phyloP scores from a whole-genome alignment of 257 asterid genomes.

The Eustoma russellianum region DNA sequence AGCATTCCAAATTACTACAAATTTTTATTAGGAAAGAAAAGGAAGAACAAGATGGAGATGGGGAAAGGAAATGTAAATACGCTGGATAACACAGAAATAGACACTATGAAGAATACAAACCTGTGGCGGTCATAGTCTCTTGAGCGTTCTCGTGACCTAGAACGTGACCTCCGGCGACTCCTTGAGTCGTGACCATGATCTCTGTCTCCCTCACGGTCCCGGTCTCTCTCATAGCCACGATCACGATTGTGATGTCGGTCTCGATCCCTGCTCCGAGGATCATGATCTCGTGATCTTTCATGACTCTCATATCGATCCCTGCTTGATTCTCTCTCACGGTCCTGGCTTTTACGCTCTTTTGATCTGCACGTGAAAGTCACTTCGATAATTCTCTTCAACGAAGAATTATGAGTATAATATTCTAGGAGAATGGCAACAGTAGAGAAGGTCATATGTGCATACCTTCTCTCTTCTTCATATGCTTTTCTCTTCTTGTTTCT shows the following conservation, averaged over 20 bases:
- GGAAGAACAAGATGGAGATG: too few relatives aligned
- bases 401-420: too few relatives aligned
- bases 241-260: slow-evolving; percentile 38
- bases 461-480: slow-evolving; percentile 77
- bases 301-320: slow-evolving; percentile 51
- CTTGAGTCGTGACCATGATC: slow-evolving; percentile 70
- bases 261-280: slow-evolving; percentile 15
- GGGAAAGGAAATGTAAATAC: too few relatives aligned
- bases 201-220: slow-evolving; percentile 48
- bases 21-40: too few relatives aligned
- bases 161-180: slow-evolving; percentile 74
- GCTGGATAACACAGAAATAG: neutral
- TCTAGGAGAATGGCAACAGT: neutral
- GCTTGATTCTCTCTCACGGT: slow-evolving; percentile 55
- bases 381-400: too few relatives aligned
- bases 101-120: slow-evolving; percentile 17
- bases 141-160: slow-evolving; percentile 68
- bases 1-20: too few relatives aligned
- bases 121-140: slow-evolving; percentile 87
- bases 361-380: slow-evolving; percentile 33
- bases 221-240: slow-evolving; percentile 3
- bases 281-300: slow-evolving; percentile 56
- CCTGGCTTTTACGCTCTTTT: slow-evolving; percentile 54
- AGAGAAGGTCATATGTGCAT: neutral
- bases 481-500: slow-evolving; percentile 65